Evolutionary conservation across 2,329 filamentous ascomycete genomes (phyloP).

Genomic region (Clonostachys sp.): DNA sequence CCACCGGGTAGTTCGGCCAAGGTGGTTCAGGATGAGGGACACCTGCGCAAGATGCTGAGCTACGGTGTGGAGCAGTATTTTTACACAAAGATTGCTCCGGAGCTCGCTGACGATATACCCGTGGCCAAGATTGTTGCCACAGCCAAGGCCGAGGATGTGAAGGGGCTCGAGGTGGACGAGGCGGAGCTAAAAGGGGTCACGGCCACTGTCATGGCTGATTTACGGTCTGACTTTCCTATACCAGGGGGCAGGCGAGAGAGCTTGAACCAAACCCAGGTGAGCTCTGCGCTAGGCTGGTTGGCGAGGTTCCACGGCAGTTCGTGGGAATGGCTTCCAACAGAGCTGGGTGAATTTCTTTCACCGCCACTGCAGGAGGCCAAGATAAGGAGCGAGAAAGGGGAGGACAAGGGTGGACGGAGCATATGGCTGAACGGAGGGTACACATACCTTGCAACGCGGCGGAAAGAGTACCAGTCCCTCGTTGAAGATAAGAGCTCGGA

Average conservation of each 20-base stretch:
- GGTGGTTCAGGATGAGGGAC: slow-evolving; percentile 43
- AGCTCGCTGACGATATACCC: slow-evolving; percentile 32
- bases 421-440: slow-evolving; percentile 66
- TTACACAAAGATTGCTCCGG: slow-evolving; percentile 51
- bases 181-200: slow-evolving; percentile 27
- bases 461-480: slow-evolving; percentile 48
- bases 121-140: slow-evolving; percentile 47
- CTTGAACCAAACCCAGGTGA: slow-evolving; percentile 40
- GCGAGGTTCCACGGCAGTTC: slow-evolving; percentile 55
- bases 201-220: slow-evolving; percentile 54
- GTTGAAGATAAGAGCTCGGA: slow-evolving; percentile 40
- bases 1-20: background rate
- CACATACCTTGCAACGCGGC: slow-evolving; percentile 61
- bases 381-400: slow-evolving; percentile 9
- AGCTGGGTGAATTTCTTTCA: slow-evolving; percentile 27
- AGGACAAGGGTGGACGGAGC: slow-evolving; percentile 4
- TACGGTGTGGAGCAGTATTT: slow-evolving; percentile 66
- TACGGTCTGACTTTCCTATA: slow-evolving; percentile 47
- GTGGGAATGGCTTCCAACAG: slow-evolving; percentile 26
- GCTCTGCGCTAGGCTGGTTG: slow-evolving; percentile 57
- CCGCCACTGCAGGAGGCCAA: slow-evolving; percentile 51
- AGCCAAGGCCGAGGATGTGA: slow-evolving; percentile 18
- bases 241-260: slow-evolving; percentile 47
- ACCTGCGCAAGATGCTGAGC: slow-evolving; percentile 60
- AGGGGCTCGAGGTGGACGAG: slow-evolving; percentile 4